Evolutionary conservation across 2,329 filamentous ascomycete genomes (phyloP).

Genomic region (Xylariaceae sp.): DNA sequence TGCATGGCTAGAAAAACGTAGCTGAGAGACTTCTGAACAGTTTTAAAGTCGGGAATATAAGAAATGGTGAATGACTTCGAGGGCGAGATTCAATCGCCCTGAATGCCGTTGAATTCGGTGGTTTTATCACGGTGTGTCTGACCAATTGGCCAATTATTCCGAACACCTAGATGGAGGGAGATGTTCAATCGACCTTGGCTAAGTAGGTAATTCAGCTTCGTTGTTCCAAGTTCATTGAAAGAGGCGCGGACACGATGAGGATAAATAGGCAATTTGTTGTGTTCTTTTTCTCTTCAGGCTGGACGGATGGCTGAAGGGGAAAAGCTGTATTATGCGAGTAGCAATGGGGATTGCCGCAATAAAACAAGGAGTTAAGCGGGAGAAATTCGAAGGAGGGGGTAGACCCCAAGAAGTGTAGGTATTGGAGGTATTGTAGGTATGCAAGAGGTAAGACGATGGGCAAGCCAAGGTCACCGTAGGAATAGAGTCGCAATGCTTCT

Average conservation of each 20-base stretch:
- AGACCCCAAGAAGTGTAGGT: slow-evolving; percentile 5
- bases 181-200: slow-evolving; percentile 11
- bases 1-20: slow-evolving; percentile 35
- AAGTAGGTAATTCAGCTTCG: slow-evolving; percentile 2
- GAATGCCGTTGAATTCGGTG: neutral
- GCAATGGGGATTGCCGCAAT: slow-evolving; percentile 4
- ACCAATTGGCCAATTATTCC: slow-evolving; percentile 6
- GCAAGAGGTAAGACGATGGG: slow-evolving; percentile 8
- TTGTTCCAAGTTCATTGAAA: neutral
- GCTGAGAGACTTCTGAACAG: slow-evolving; percentile 11
- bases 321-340: slow-evolving; percentile 2
- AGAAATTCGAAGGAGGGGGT: slow-evolving; percentile 9
- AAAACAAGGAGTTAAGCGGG: slow-evolving; percentile 10
- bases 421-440: slow-evolving; percentile 8
- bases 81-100: slow-evolving; percentile 6
- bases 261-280: neutral
- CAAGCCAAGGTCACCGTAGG: slow-evolving; percentile 17
- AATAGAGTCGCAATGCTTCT: slow-evolving; percentile 18
- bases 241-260: neutral
- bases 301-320: neutral
- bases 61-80: slow-evolving; percentile 12
- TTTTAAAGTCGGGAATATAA: slow-evolving; percentile 19
- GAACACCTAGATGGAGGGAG: neutral
- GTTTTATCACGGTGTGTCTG: neutral
- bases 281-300: neutral